A percentile compares a stretch with the other conserved stretches of the same genome.
phyloP scores from a whole-genome alignment of 768 basidiomycete genomes.

The Lactarius akahatsu region DNA sequence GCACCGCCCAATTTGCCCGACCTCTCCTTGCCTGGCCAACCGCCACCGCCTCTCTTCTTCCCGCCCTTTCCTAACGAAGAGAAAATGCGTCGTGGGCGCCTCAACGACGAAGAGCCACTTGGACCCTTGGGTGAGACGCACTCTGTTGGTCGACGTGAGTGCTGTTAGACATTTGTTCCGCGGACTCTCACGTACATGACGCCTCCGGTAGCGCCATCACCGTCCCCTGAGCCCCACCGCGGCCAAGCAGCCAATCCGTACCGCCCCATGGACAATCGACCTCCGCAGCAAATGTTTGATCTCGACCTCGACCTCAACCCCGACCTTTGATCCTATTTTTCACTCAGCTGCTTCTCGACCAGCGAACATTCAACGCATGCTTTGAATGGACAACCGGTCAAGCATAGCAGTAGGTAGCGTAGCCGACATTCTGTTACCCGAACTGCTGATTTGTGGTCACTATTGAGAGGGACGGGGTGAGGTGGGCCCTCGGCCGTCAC shows the following conservation, averaged over 20 bases:
- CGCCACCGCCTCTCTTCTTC: slow-evolving; percentile 78
- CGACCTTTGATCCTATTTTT: slow-evolving; percentile 49
- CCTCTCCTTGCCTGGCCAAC: slow-evolving; percentile 63
- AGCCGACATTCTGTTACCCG: no score
- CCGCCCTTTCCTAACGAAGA: slow-evolving; percentile 91
- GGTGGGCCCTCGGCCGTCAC: no score
- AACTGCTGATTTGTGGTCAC: no score
- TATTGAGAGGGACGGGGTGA: no score
- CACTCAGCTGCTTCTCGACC: background rate
- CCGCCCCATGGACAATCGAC: slow-evolving; percentile 63
- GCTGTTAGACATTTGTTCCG: background rate
- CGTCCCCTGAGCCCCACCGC: slow-evolving; percentile 53
- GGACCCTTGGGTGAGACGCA: slow-evolving; percentile 79
- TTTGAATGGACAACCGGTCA: no score
- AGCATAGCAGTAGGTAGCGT: no score
- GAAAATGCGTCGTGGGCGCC: slow-evolving; percentile 80
- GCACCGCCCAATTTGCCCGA: slow-evolving; percentile 89
- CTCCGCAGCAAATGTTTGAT: slow-evolving; percentile 66
- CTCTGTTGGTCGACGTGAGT: slow-evolving; percentile 71
- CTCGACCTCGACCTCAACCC: slow-evolving; percentile 84
- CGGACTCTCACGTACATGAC: slow-evolving; percentile 13
- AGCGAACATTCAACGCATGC: no score
- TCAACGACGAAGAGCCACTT: slow-evolving; percentile 78
- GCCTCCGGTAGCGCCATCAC: slow-evolving; percentile 52
- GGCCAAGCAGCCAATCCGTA: slow-evolving; percentile 63